Evolutionary conservation across 306 rosid genomes (phyloP).

Genomic region (Geum urbanum): DNA sequence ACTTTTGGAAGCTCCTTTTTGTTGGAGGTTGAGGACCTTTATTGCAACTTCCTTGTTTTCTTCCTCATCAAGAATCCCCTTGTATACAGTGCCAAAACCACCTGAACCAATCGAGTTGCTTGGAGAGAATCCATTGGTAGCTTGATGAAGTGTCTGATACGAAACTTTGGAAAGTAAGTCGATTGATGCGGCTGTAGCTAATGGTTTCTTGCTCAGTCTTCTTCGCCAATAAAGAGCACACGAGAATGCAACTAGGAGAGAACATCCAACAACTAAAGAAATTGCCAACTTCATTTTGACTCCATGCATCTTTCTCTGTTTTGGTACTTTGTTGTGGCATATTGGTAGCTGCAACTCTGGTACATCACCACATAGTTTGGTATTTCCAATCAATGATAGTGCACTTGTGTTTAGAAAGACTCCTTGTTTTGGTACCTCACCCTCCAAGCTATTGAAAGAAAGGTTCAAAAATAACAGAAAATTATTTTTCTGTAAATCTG

Average conservation of each 20-base stretch:
- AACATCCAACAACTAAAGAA: background rate
- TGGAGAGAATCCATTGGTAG: conserved; percentile 16
- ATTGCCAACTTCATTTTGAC: conserved; percentile 6
- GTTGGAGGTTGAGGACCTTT: conserved; percentile 41
- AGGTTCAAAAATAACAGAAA: conserved; percentile 26
- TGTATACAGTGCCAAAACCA: conserved; percentile 36
- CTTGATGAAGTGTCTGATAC: conserved; percentile 11
- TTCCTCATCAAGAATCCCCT: conserved; percentile 25
- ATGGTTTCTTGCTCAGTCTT: background rate
- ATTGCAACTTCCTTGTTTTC: conserved; percentile 23
- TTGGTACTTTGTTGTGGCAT: conserved; percentile 6
- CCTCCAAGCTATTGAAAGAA: conserved; percentile 41
- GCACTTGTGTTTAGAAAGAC: conserved; percentile 28
- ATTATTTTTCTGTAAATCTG: conserved; percentile 3
- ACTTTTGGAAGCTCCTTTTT: conserved; percentile 39
- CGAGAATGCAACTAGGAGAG: background rate
- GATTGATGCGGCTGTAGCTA: background rate
- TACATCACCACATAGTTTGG: conserved; percentile 20
- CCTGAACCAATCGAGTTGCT: conserved; percentile 36
- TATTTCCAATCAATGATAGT: conserved; percentile 10
- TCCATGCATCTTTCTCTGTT: background rate
- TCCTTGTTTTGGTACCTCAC: conserved; percentile 42
- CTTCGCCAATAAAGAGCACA: background rate
- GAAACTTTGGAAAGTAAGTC: background rate
- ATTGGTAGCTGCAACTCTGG: conserved; percentile 20